Conservation (phyloP, 441 rosid genomes). For the Biscutella auriculata region DNA sequence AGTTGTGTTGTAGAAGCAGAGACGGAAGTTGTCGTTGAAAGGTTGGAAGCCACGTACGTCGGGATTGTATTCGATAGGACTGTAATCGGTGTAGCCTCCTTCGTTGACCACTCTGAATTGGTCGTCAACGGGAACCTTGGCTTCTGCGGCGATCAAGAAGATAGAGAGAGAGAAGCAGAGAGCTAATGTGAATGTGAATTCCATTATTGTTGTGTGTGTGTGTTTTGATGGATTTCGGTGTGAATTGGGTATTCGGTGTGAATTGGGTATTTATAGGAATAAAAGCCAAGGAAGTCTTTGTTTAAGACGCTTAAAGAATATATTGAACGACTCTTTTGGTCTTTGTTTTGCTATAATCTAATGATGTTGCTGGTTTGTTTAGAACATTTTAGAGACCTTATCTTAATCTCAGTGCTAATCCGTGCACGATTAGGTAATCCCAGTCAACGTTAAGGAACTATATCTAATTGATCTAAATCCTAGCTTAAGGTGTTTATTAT, state of each 20-base stretch:
- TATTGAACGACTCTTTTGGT: background rate
- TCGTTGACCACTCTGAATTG: constrained; percentile 34
- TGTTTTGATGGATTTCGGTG: background rate
- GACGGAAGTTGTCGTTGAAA: constrained; percentile 37
- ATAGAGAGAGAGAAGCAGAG: constrained; percentile 18
- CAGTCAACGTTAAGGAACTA: no score
- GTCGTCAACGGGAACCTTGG: constrained; percentile 35
- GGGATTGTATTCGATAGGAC: constrained; percentile 31
- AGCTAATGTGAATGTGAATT: background rate
- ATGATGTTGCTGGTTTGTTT: background rate
- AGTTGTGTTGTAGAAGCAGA: constrained; percentile 74
- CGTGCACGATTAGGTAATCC: background rate
- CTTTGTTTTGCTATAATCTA: constrained; percentile 9
- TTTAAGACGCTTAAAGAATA: background rate
- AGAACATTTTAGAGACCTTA: background rate
- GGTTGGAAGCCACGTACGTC: constrained; percentile 29
- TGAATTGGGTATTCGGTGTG: background rate
- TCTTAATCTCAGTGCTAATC: background rate
- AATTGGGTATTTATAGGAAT: background rate
- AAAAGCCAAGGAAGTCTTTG: background rate
- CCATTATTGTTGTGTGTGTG: constrained; percentile 8
- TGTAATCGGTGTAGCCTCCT: constrained; percentile 35
- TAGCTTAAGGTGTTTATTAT: no score
- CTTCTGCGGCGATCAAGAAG: constrained; percentile 16
- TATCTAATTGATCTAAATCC: no score